Base-by-base conservation (phyloP, 768 basidiomycete species). In the Suillus alpinus region DNA sequence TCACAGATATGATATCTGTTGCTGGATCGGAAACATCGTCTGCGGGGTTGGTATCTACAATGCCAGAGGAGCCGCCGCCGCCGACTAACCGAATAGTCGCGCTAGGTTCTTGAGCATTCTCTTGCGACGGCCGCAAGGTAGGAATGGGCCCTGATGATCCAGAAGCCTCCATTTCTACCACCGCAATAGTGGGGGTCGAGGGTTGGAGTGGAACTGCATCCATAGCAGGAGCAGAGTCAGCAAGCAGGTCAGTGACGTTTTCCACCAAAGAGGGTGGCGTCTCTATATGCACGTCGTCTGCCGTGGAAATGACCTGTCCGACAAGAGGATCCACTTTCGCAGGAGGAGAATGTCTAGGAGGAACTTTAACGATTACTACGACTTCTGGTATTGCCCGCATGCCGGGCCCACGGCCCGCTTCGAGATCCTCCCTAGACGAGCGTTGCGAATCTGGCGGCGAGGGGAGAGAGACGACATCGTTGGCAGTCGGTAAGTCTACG, bases 401-500 rank as follows among this genome's bases (percentile, higher is more conserved):
- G 6, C 75, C 75, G 18, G 65, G 65, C 39, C 75, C 70, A 13
- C 72, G 78, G 5, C 85, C 86, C 49, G 75, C 67, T 51, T 75
- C 73, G n/a, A 76, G 67, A 57, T 75, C 73, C 29, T 74, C 73
- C 29, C 80, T 68, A 43, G 78, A 78, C 7, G 74, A 69, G 41
- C 69, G 69, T 10, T 71, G 74, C 18, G 83, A 82, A 52, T 80
- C 78, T 6, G 81, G 75, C 1, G 79, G 78, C 9, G 81, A 79
- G 6, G 79, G 76, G 14, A 75, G 68, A 26, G 79, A 62, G 23
- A 77, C 73, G 40, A 90, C 86, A 66, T 89, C 87, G 40, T 77
- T 80, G 29, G 79, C 77, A 18, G 84, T 89, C 1, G 91, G 91
- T 20, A 93, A 76, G 57, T 81, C 80, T 13, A 93, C 83, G 50